These are phyloP conservation scores for Hypoxylon sp. DNA, from an alignment of 2,329 filamentous ascomycete genomes.

Conservation along the genomic window DNA sequence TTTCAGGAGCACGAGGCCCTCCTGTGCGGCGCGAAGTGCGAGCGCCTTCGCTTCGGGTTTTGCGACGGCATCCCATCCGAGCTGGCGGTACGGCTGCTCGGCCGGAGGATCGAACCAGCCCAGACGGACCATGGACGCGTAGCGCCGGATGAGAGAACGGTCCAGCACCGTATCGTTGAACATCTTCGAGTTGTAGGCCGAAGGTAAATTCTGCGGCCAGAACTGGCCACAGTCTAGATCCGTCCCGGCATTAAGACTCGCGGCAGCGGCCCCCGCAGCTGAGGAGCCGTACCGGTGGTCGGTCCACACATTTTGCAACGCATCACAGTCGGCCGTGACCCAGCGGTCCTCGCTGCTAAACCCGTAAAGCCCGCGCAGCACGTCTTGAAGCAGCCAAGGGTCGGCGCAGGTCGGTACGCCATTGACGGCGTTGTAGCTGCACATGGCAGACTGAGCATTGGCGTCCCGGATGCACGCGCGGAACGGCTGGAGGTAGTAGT, in stretches of 20 bases:
- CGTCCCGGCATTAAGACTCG: slow-evolving; percentile 54
- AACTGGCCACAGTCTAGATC: slow-evolving; percentile 53
- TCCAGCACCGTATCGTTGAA: slow-evolving; percentile 62
- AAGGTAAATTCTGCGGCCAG: slow-evolving; percentile 48
- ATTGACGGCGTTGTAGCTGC: slow-evolving; percentile 73
- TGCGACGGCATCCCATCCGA: slow-evolving; percentile 68
- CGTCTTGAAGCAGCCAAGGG: slow-evolving; percentile 69
- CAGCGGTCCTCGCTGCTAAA: slow-evolving; percentile 72
- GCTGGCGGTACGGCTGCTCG: slow-evolving; percentile 61
- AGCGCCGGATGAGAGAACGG: slow-evolving; percentile 63
- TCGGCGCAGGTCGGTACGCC: slow-evolving; percentile 74
- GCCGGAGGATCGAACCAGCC: slow-evolving; percentile 68
- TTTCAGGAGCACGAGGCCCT: slow-evolving; percentile 64
- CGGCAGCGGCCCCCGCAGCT: slow-evolving; percentile 52
- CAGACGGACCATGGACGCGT: slow-evolving; percentile 65
- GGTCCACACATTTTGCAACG: slow-evolving; percentile 68
- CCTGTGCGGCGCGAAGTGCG: slow-evolving; percentile 65
- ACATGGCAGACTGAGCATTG: slow-evolving; percentile 69
- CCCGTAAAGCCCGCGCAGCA: slow-evolving; percentile 73
- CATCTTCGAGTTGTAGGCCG: slow-evolving; percentile 51
- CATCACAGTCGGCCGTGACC: slow-evolving; percentile 75
- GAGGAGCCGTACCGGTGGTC: slow-evolving; percentile 55
- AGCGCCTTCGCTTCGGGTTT: slow-evolving; percentile 66
- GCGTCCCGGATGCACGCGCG: slow-evolving; percentile 70
- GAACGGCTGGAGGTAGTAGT: slow-evolving; percentile 77